Percentiles rank a stretch among this genome's conserved stretches.
Conservation (phyloP, 2,329 filamentous ascomycete species). For the Aspergillus intermedius region DNA sequence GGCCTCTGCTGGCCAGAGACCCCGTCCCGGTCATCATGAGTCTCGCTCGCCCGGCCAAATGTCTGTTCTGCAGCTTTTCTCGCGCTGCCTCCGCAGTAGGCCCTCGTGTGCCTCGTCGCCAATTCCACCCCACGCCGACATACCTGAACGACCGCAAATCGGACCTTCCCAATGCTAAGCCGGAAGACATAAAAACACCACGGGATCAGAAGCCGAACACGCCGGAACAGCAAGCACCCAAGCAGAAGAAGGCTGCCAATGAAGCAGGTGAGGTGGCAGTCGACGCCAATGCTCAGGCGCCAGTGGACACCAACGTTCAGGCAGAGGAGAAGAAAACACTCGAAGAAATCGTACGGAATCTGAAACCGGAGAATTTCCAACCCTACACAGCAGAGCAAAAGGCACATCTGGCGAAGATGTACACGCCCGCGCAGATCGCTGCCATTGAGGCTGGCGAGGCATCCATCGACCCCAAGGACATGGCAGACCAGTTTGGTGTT, state of each 20-base stretch:
- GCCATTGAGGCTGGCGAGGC: constrained; percentile 76
- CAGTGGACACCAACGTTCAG: constrained; percentile 1
- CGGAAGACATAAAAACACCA: constrained; percentile 22
- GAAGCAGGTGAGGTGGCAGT: too few relatives aligned
- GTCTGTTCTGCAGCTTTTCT: constrained; percentile 45
- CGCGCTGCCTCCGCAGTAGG: constrained; percentile 31
- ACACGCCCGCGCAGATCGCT: constrained; percentile 73
- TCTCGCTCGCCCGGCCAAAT: constrained; percentile 43
- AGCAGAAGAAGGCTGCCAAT: too few relatives aligned
- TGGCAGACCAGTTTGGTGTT: constrained; percentile 65
- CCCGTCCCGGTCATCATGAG: constrained; percentile 37
- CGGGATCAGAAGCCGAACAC: constrained; percentile 17
- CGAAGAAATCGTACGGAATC: constrained; percentile 13
- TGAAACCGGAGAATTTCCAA: constrained; percentile 35
- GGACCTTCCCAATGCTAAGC: constrained; percentile 34
- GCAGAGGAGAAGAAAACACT: constrained; percentile 15
- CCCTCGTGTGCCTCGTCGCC: constrained; percentile 40
- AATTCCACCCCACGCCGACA: constrained; percentile 42
- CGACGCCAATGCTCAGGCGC: too few relatives aligned
- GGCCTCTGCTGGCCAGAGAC: constrained; percentile 26
- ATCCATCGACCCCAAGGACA: constrained; percentile 66
- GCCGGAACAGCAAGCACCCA: too few relatives aligned
- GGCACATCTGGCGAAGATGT: constrained; percentile 56
- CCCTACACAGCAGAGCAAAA: constrained; percentile 63
- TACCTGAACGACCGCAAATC: constrained; percentile 34